Conservation (phyloP, 176 grass and related monocot genomes). For the Thalia dealbata region DNA sequence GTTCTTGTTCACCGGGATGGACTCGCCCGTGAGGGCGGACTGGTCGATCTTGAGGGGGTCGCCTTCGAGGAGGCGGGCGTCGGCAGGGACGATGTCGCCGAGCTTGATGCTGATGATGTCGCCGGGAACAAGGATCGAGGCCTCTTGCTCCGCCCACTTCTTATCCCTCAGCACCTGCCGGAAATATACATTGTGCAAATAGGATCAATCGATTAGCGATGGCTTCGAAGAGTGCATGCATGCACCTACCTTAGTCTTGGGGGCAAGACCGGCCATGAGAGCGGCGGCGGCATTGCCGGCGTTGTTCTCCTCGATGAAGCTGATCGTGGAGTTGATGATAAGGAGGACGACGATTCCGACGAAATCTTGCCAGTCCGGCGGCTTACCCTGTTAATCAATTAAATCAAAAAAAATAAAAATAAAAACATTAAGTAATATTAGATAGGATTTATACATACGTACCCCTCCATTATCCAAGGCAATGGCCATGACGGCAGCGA, state of each 20-base stretch:
- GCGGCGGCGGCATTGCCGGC: conserved; percentile 68
- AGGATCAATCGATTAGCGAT: neutral
- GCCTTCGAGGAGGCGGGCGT: conserved; percentile 24
- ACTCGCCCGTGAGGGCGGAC: conserved; percentile 19
- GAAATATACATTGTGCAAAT: neutral
- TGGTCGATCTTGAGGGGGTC: conserved; percentile 24
- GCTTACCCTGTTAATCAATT: conserved; percentile 20
- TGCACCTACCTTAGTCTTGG: conserved; percentile 66
- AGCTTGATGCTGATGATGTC: conserved; percentile 99
- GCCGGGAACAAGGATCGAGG: conserved; percentile 65
- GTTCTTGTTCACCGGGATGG: conserved; percentile 20
- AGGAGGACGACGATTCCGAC: conserved; percentile 70
- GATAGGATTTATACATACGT: neutral
- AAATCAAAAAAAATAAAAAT: too few species aligned
- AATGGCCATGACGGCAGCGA: conserved; percentile 92
- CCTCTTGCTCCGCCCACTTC: conserved; percentile 69
- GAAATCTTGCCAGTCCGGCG: conserved; percentile 90
- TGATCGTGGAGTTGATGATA: conserved; percentile 92
- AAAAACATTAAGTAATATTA: too few species aligned
- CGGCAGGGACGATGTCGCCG: conserved; percentile 85
- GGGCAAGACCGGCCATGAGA: conserved; percentile 81
- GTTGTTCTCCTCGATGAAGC: conserved; percentile 88
- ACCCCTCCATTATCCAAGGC: conserved; percentile 69
- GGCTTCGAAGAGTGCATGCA: neutral
- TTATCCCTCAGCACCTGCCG: conserved; percentile 55